Evolutionary conservation across 2,329 filamentous ascomycete genomes (phyloP), one percentile per base, ranked within the genome.

Genomic region (Penicillium janthinellum): DNA sequence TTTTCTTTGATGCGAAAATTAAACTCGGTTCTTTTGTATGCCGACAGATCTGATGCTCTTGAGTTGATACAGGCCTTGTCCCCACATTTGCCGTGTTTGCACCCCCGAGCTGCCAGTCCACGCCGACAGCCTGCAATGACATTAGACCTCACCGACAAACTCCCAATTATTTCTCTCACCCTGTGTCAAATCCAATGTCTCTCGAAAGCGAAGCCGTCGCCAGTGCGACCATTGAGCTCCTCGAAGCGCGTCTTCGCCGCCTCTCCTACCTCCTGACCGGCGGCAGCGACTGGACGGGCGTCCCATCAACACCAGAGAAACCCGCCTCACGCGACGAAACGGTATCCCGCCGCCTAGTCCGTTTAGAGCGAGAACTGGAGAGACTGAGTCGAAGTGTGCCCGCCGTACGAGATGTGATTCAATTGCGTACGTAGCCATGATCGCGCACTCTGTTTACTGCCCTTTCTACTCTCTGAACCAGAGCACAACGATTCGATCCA

Each of bases 231-330:
- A 75, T 79, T 17, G 75, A 78, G 55, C 73, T 80, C 47, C 76
- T 81, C 11, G 76, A 80, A 61, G 71, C 73, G 10, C 78, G 79
- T 52, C 72, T 81, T 11, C 75, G 72, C 53, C 73, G 77, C 49
- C 71, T 81, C 54, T 76, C 79, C 61, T 81, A 77, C 65, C 73
- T 81, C 47, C 70, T 81, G 12, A 78, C 74, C 11, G 79, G 79
- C 56, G 69, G 72, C 53, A 72, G 74, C 20, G 71, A 73, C 64
- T 78, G 78, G 73, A 74, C 75, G 4, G 78, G 78, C 38, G 63
- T 73, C 12, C 76, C 77, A 44, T 68, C 67, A 28, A 57, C 71
- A 22, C 72, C 72, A 42, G 54, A 70, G 39, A 73, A 73, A 59
- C 74, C 76, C n/a, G 52, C 72, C 7, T 69, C 71, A 1, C 61